Evolutionary conservation across 1,284 basidiomycete species (phyloP), one percentile per base, ranked within the genome.

Genomic region (Irpex sp.): DNA sequence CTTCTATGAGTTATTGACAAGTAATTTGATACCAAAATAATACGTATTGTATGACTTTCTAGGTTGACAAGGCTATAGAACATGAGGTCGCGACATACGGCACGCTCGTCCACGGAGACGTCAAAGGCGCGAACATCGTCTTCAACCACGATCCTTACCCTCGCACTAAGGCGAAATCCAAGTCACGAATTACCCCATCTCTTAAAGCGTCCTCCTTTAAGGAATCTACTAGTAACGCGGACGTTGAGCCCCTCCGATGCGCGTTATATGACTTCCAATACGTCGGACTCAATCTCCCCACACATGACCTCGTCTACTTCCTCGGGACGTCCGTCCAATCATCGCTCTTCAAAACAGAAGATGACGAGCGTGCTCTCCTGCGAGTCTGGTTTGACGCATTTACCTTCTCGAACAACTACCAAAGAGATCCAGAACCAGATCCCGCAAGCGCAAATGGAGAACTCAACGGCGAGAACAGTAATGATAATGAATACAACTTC

Each of bases 201-300:
- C 31, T 33, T 6, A 33, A 33, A 33, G 5, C 4, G 31, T 1
- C 31, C 31, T 1, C 31, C 1, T 3, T 6, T 3, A 6, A 6
- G 5, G 31, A 33, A 33, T 1, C 31, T 33, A 1, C 55, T 6
- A 5, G 54, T 6, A 26, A 46, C 13, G 13, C 37, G 19, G 15
- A 9, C 1, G 19, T 53, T n/a, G 37, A 47, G 8, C 55, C 60
- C 5, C 57, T 68, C 6, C 46, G 53, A 57, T 67, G 66, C 46
- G 67, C 67, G 3, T 50, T 68, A 21, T 68, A 68, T 64, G 67
- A 68, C 60, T 51, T 68, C 13, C 67, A 68, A 57, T 68, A 68
- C 49, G 66, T 67, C 54, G 67, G 67, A 11, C 37, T 68, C 9
- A 64, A 64, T 21, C 64, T 67, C 2, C 60, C 66, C 11, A 53